Percentiles rank a stretch among this genome's conserved stretches.
phyloP scores from a whole-genome alignment of 176 grass and related monocot genomes.

The Rhynchospora tenuis region DNA sequence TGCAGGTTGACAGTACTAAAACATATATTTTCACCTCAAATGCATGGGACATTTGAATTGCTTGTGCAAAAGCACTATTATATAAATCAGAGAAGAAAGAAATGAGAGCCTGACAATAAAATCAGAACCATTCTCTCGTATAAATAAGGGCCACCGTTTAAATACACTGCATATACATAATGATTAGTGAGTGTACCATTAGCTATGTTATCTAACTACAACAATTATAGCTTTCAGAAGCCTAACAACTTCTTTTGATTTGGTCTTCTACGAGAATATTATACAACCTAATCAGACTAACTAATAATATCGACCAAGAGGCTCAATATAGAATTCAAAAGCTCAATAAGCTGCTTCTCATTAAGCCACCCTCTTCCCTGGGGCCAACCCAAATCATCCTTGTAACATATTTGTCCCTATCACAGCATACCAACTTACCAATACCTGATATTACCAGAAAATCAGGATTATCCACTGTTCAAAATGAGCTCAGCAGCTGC shows the following conservation, averaged over 20 bases:
- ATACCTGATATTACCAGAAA: not conserved
- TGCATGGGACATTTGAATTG: not conserved
- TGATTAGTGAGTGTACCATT: not conserved
- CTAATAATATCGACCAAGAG: not conserved
- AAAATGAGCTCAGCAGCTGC: conserved; percentile 69
- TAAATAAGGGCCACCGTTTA: not conserved
- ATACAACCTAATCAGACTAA: conserved; percentile 6
- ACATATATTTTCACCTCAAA: not conserved
- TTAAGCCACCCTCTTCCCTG: not conserved
- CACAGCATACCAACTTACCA: not conserved
- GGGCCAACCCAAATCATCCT: not conserved
- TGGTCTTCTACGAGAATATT: not conserved
- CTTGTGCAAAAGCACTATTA: not conserved
- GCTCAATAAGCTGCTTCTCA: not conserved
- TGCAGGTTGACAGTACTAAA: not conserved
- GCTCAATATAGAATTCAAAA: not conserved
- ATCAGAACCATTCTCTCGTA: not conserved
- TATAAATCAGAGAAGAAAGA: not conserved
- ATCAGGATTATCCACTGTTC: conserved; percentile 30
- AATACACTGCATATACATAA: not conserved
- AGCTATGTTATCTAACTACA: not conserved
- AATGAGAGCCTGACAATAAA: not conserved
- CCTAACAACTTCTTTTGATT: not conserved
- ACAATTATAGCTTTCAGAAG: not conserved
- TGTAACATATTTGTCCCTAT: not conserved